Conservation (phyloP, 345 rosid species). For the rapeseed (Brassica napus) region Da-Ae NC_063439.1:24472001-24472500, state of each 20-base stretch:
- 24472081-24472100: not conserved
- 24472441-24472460: slow-evolving; percentile 49
- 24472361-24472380: slow-evolving; percentile 40
- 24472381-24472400: slow-evolving; percentile 32
- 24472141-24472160: not conserved
- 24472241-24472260: slow-evolving; percentile 1
- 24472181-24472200: not conserved
- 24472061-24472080: no score
- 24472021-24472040: not conserved
- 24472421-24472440: slow-evolving; percentile 46
- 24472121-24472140: not conserved
- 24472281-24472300: slow-evolving; percentile 38
- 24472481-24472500: slow-evolving; percentile 53
- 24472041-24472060: not conserved
- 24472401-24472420: slow-evolving; percentile 39
- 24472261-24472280: slow-evolving; percentile 37
- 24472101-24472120: not conserved
- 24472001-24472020: not conserved
- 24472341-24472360: slow-evolving; percentile 51
- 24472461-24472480: slow-evolving; percentile 48
- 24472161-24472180: not conserved
- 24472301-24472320: slow-evolving; percentile 24
- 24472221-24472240: not conserved
- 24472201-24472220: no score
- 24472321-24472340: slow-evolving; percentile 46